A percentile compares a stretch with the other conserved stretches of the same genome.
Conservation (phyloP, 306 rosid genomes). For the Cicer chorassanicum region DNA sequence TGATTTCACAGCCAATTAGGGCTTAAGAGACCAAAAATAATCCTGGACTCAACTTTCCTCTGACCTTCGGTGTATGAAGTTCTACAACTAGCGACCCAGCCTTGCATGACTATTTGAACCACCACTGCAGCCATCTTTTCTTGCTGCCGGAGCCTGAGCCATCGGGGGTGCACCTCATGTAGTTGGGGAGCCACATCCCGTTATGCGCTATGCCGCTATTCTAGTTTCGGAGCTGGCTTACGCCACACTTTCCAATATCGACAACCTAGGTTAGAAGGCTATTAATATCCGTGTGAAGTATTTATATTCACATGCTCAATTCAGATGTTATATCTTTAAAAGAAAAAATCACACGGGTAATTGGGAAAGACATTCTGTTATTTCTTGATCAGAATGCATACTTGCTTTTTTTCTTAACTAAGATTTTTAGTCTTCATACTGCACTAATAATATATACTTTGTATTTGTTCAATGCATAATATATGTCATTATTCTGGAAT, state of each 20-base stretch:
- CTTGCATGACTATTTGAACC: background rate
- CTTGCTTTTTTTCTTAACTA: slow-evolving; percentile 8
- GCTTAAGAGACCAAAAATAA: slow-evolving; percentile 1
- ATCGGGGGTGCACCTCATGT: background rate
- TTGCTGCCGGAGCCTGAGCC: background rate
- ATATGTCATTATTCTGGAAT: slow-evolving; percentile 41
- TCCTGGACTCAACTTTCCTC: background rate
- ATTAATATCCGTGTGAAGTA: slow-evolving; percentile 24
- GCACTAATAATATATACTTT: background rate
- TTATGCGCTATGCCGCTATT: background rate
- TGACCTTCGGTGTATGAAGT: background rate
- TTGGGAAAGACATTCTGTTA: slow-evolving; percentile 26
- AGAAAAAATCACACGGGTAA: slow-evolving; percentile 13
- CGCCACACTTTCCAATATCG: background rate
- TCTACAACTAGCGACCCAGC: background rate
- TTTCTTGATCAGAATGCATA: slow-evolving; percentile 40
- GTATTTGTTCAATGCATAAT: slow-evolving; percentile 30
- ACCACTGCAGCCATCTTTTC: background rate
- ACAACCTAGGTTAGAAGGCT: slow-evolving; percentile 24
- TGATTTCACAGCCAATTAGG: background rate
- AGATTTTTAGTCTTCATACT: background rate
- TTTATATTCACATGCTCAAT: slow-evolving; percentile 27
- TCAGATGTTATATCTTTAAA: slow-evolving; percentile 31
- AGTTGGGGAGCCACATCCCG: background rate
- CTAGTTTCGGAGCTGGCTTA: background rate